Evolutionary conservation across 768 basidiomycete genomes (phyloP).

Genomic region (Tephrocybe sp.): DNA sequence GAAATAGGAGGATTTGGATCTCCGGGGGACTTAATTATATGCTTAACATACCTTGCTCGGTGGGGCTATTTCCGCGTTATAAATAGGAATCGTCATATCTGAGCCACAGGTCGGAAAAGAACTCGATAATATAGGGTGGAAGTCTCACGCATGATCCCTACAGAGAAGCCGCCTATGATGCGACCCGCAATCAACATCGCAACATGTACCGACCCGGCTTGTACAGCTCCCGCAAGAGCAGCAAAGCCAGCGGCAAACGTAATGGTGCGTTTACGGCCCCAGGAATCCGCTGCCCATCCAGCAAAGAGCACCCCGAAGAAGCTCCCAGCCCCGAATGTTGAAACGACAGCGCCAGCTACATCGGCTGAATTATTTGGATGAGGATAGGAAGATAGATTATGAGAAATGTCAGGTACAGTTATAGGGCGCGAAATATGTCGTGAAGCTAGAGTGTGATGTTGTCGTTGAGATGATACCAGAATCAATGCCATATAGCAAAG

Average conservation of each 20-base stretch:
- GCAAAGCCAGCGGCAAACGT: slow-evolving; percentile 8
- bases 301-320: slow-evolving; percentile 8
- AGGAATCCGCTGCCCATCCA: slow-evolving; percentile 10
- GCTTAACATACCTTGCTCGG: slow-evolving; percentile 2
- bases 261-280: slow-evolving; percentile 8
- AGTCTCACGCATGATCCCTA: slow-evolving; percentile 4
- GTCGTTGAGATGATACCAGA: slow-evolving; percentile 11
- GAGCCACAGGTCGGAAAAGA: background rate
- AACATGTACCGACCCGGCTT: slow-evolving; percentile 6
- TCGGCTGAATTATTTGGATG: background rate
- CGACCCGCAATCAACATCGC: slow-evolving; percentile 9
- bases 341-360: slow-evolving; percentile 4
- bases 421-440: slow-evolving; percentile 7
- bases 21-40: no score
- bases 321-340: slow-evolving; percentile 8
- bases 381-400: background rate
- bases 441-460: slow-evolving; percentile 8
- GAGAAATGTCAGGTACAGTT: background rate
- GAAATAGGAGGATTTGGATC: background rate
- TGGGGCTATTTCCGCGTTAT: slow-evolving; percentile 6
- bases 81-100: slow-evolving; percentile 10
- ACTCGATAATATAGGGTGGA: background rate
- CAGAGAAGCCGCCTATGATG: slow-evolving; percentile 9
- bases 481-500: slow-evolving; percentile 10
- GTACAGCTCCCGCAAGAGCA: slow-evolving; percentile 9